Base-by-base conservation (phyloP, 2,329 filamentous ascomycete genomes). In the Blastomyces silverae region DNA sequence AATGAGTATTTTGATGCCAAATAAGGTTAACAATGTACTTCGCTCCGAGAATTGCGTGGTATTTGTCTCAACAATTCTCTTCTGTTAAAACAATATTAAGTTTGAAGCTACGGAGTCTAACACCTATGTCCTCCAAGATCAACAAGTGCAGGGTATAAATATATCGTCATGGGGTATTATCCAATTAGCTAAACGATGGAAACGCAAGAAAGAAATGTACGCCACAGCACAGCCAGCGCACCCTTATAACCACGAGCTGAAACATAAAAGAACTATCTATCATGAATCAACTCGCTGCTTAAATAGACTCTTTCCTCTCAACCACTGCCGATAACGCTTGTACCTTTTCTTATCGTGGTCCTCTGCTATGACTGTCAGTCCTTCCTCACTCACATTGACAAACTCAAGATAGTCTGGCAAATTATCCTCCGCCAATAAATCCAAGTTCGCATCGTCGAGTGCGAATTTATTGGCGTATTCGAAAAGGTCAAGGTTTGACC, bases 271-370 rank as follows among this genome's bases (percentile, higher is more conserved):
- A 22, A 42, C 25, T 20, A 39, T 8, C 2, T 17, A 66, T 73
- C 68, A 79, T 17, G 72, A 55, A 72, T 83, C 81, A 68, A 83
- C 81, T 57, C 88, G 86, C 81, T 97, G 92, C 78, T 97, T 97
- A 76, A 97, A 97, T 72, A 97, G 84, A 71, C 91, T 96, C 80
- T 97, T 97, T 22, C 93, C 93, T 67, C 87, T 85, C 73, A 99
- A 81, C 93, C 94, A 99, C 78, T 97, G 95, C 72, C 88, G 82
- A 78, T 99, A 99, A 11, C 92, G 90, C 79, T 96, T 97, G 77
- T 99, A 99, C 70, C 94, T 83, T 83, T 97, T 97, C 84, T 96
- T 97, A 52, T 84, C 83, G 57, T 87, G 83, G 75, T 97, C 94
- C 72, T 95, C 92, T 56, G 92, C 88, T 0, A 87, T 88, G 17